Evolutionary conservation across 2,329 filamentous ascomycete species (phyloP).

Genomic region (Akanthomyces muscarius): DNA sequence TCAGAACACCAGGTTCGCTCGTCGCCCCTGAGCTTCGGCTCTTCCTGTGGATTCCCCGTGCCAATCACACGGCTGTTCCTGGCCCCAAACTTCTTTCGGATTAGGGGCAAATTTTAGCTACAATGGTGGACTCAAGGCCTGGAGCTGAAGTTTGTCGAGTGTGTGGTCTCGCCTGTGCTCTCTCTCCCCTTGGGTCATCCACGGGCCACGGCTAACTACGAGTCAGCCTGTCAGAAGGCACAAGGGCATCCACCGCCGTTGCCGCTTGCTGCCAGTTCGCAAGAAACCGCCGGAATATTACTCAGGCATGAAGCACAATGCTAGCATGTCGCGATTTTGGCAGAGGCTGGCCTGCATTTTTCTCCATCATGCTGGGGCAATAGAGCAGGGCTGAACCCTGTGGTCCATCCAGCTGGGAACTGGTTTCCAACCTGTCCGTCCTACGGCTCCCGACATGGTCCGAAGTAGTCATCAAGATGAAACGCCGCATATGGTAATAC

Average conservation of each 20-base stretch:
- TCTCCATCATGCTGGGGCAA: not conserved
- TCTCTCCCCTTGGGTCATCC: too few species aligned
- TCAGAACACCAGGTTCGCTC: not conserved
- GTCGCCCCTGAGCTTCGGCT: slow-evolving; percentile 15
- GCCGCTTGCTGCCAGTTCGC: too few species aligned
- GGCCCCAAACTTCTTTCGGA: slow-evolving; percentile 15
- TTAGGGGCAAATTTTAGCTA: slow-evolving; percentile 1
- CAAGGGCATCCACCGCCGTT: too few species aligned
- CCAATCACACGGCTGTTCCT: slow-evolving; percentile 22
- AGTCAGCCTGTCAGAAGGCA: too few species aligned
- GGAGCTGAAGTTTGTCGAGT: not conserved
- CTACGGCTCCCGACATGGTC: slow-evolving; percentile 1
- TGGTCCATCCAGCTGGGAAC: not conserved
- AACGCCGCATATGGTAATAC: not conserved
- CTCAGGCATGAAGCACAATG: too few species aligned
- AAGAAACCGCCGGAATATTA: too few species aligned
- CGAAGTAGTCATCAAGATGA: slow-evolving; percentile 13
- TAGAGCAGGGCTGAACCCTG: not conserved
- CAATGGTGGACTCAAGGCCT: not conserved
- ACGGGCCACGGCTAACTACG: not conserved
- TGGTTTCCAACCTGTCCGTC: not conserved
- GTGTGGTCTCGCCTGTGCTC: not conserved
- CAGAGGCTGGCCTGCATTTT: too few species aligned
- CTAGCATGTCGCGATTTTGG: too few species aligned
- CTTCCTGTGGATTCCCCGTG: slow-evolving; percentile 17